These are phyloP conservation scores for Cladorrhinum sp. DNA, from an alignment of 2,329 filamentous ascomycete genomes.

Conservation along the genomic window DNA sequence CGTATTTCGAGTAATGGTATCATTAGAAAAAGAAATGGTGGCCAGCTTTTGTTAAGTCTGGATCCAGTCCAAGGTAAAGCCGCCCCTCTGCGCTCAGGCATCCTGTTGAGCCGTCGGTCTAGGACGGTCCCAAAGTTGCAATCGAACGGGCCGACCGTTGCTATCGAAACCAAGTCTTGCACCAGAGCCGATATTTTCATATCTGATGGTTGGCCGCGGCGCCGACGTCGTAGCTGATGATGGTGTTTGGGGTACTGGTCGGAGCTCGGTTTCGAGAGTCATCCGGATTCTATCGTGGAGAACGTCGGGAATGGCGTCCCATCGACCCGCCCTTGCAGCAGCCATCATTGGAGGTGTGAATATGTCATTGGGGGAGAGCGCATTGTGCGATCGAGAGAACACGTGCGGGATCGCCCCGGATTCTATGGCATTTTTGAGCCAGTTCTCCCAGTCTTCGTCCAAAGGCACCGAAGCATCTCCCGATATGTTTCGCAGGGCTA, in stretches of 20 bases:
- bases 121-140: not conserved
- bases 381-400: conserved; percentile 32
- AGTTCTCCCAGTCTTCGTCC: conserved; percentile 72
- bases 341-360: conserved; percentile 52
- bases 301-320: conserved; percentile 56
- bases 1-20: not conserved
- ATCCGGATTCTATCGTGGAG: conserved; percentile 52
- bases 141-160: not conserved
- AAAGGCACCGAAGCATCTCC: conserved; percentile 57
- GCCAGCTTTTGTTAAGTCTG: not conserved
- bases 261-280: conserved; percentile 41
- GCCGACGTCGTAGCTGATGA: conserved; percentile 2
- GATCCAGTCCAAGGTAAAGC: conserved; percentile 14
- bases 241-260: conserved; percentile 12
- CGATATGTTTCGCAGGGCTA: conserved; percentile 56
- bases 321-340: conserved; percentile 54
- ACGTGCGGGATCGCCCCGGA: conserved; percentile 53
- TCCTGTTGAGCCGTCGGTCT: not conserved
- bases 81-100: not conserved
- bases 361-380: conserved; percentile 32
- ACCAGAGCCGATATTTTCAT: conserved; percentile 8
- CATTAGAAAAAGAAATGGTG: not conserved
- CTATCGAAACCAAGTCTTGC: not conserved
- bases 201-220: conserved; percentile 17
- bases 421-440: conserved; percentile 68